A percentile compares a stretch with the other conserved stretches of the same genome.
Evolutionary conservation across 441 rosid species (phyloP).

Genomic region (Populus hybrid): DNA sequence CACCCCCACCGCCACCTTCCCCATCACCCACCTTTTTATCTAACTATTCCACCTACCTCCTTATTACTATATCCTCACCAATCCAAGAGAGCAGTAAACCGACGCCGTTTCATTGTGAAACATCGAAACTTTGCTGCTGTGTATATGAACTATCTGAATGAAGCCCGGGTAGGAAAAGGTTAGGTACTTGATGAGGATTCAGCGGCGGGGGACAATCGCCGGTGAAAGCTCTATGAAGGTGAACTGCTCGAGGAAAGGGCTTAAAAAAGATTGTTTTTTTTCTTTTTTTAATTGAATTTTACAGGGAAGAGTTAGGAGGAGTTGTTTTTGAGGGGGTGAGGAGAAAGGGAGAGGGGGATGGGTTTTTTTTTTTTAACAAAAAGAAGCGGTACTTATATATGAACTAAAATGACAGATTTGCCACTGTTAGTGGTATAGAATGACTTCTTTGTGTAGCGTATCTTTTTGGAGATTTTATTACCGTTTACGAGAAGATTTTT

Average conservation of each 20-base stretch:
- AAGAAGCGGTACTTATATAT: constrained; percentile 22
- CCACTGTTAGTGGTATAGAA: constrained; percentile 1
- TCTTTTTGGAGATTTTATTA: constrained; percentile 23
- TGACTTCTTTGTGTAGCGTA: constrained; percentile 34
- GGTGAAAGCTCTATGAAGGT: constrained; percentile 17
- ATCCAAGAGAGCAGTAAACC: constrained; percentile 13
- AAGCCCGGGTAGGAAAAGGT: constrained; percentile 1
- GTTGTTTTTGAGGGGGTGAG: background rate
- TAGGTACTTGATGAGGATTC: background rate
- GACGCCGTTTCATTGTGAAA: constrained; percentile 27
- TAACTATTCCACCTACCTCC: constrained; percentile 1
- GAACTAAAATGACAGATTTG: constrained; percentile 23
- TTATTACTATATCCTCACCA: constrained; percentile 14
- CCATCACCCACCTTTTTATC: constrained; percentile 36
- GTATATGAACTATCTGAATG: background rate
- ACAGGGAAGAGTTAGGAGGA: background rate
- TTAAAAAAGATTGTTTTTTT: constrained; percentile 11
- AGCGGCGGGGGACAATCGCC: constrained; percentile 19
- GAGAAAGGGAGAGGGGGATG: constrained; percentile 8
- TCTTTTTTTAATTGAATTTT: background rate
- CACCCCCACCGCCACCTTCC: constrained; percentile 53
- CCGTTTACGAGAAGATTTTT: constrained; percentile 19
- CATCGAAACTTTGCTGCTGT: background rate
- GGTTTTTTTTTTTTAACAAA: background rate
- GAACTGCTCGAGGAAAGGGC: constrained; percentile 32